These are phyloP conservation scores for Auriscalpium vulgare DNA, from an alignment of 768 basidiomycete species.

Conservation along the genomic window DNA sequence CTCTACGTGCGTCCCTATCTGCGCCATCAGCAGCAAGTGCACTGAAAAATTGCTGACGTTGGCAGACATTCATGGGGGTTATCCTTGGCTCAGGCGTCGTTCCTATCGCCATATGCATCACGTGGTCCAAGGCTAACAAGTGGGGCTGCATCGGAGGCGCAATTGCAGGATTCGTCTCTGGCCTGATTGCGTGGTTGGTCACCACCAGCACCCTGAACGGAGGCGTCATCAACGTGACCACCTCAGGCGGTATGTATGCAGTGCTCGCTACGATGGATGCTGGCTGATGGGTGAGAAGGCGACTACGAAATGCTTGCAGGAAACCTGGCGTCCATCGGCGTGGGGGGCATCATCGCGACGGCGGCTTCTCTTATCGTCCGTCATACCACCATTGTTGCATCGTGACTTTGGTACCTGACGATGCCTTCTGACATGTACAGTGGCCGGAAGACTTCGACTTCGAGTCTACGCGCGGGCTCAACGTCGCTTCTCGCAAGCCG, in stretches of 20 bases:
- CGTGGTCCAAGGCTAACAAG: constrained; percentile 82
- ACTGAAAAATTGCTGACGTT: background rate
- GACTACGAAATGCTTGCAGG: constrained; percentile 79
- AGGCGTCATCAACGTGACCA: constrained; percentile 61
- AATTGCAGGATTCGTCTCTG: constrained; percentile 58
- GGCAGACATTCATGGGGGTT: constrained; percentile 81
- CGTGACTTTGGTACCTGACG: background rate
- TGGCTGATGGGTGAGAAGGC: constrained; percentile 22
- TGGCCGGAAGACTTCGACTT: constrained; percentile 84
- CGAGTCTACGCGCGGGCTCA: constrained; percentile 70
- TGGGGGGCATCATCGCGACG: constrained; percentile 72
- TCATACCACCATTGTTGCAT: background rate
- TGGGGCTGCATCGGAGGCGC: constrained; percentile 76
- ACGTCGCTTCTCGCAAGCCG: constrained; percentile 27
- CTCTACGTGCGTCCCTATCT: constrained; percentile 59
- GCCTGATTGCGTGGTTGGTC: constrained; percentile 79
- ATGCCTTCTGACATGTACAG: constrained; percentile 24
- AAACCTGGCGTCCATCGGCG: constrained; percentile 77
- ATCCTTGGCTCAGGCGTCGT: constrained; percentile 80
- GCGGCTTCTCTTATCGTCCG: constrained; percentile 56
- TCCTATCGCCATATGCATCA: constrained; percentile 79
- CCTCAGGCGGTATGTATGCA: constrained; percentile 30
- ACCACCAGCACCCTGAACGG: constrained; percentile 65
- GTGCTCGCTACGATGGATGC: background rate
- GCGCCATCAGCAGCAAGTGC: background rate